These are phyloP conservation scores for Aspergillus aculeatinus DNA, from an alignment of 2,329 filamentous ascomycete species.

Conservation along the genomic window DNA sequence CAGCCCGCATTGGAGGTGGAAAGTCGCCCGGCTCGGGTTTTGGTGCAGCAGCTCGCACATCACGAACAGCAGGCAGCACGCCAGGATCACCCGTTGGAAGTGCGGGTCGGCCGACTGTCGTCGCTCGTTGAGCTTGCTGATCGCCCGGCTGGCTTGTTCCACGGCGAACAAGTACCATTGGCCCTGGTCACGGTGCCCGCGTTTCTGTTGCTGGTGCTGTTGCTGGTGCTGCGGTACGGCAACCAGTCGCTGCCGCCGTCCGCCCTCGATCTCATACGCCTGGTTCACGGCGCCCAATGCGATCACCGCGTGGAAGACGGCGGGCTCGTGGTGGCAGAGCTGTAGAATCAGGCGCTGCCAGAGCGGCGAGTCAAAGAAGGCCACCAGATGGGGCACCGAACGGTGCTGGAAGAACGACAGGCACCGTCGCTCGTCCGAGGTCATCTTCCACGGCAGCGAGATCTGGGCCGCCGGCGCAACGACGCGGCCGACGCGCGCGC, in stretches of 20 bases:
- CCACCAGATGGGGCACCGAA: not conserved
- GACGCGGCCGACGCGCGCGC: too few species aligned
- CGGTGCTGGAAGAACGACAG: slow-evolving; percentile 1
- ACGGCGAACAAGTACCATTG: not conserved
- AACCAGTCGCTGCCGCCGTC: not conserved
- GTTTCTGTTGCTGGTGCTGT: too few species aligned
- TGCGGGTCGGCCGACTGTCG: slow-evolving; percentile 15
- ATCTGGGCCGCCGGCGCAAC: not conserved
- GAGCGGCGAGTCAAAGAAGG: slow-evolving; percentile 4
- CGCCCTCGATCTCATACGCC: not conserved
- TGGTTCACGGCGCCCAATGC: slow-evolving; percentile 17
- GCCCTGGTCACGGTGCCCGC: not conserved
- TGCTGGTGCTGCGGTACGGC: too few species aligned
- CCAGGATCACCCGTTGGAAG: slow-evolving; percentile 11
- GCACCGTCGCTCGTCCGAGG: slow-evolving; percentile 1
- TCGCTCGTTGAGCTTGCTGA: slow-evolving; percentile 11
- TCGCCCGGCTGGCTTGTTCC: not conserved
- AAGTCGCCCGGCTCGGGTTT: too few species aligned
- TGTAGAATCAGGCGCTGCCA: slow-evolving; percentile 16
- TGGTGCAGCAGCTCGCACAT: slow-evolving; percentile 10
- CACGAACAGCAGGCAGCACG: slow-evolving; percentile 20
- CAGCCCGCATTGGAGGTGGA: too few species aligned
- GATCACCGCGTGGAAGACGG: slow-evolving; percentile 19
- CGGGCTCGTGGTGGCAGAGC: slow-evolving; percentile 14
- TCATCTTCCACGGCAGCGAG: not conserved